Base-by-base conservation (phyloP, 306 rosid genomes). In the Psophocarpus tetragonolobus region DNA sequence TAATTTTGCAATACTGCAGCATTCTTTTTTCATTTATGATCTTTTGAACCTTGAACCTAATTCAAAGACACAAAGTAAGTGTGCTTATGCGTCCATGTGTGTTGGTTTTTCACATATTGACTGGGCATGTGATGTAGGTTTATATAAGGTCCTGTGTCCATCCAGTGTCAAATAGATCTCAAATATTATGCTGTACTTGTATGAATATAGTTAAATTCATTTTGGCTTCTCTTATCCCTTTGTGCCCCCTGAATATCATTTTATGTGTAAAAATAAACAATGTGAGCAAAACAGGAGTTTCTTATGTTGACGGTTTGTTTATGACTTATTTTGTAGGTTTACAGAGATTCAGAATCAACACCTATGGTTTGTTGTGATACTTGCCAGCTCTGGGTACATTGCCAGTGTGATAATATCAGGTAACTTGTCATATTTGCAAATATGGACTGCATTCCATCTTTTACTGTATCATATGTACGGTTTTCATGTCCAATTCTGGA, bases 331-430 rank as follows among this genome's bases (percentile, higher is more conserved):
- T 83, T 81, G 81, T 84, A 96, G 99, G 99, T 96, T 48, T 96
- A 96, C 86, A 90, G 99, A 85, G 99, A 96, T 87, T 96, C 99
- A 62, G 99, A 96, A 84, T 90, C 99, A 23, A 96, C 99, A 26
- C 99, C 99, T 17, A 96, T 96, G 99, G 98, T 96, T 81, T 92
- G 99, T 87, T 96, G 99, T 81, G 99, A 96, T 80, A 27, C 85
- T 67, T 96, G 99, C 94, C 96, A 93, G 88, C 97, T 97, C 23
- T 96, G 99, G 99, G 98, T 96, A 79, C 99, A 96, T 84, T 96
- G 99, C 83, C 96, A 91, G 27, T 96, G 99, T 81, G 99, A 96
- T 84, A 85, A 91, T 75, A 96, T 96, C 81, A 92, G 99, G 99
- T 92, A 75, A 78, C 73, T 81, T 33, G 62, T 63, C 44, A 45